Evolutionary conservation across 352 stramenopile genomes (phyloP), one percentile per base, ranked within the genome.

Genomic region (Elongisporangium undulatum): DNA sequence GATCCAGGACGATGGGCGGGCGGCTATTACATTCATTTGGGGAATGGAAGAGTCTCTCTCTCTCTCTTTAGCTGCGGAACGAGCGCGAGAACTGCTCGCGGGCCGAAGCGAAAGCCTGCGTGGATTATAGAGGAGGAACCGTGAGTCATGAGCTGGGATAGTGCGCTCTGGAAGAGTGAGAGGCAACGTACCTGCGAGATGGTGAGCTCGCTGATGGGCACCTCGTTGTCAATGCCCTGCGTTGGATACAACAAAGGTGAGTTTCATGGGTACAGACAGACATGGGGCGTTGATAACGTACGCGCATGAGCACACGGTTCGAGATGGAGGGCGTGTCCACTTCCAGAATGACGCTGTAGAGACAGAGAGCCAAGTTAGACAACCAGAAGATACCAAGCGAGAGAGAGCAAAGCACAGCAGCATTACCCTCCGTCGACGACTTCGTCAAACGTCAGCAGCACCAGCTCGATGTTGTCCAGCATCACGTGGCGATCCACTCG

Each of bases 291-390:
- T 54, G 4, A 55, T 50, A 68, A 26, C 81, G 63, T 87, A 94
- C 88, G 52, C 89, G 85, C 89, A 97, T 97, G 53, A 96, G 77
- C 64, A 97, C 89, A 22, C 89, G 87, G 72, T 96, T 96, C 49
- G 85, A 83, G 61, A 97, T 94, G 23, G 87, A 93, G 20, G 86
- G 80, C 24, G 88, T 92, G 65, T 97, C 88, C 22, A 89, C 70
- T 66, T 97, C 89, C 64, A 96, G 68, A 53, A 96, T 96, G 61
- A 95, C 85, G 20, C 85, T 94, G 66, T 38, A 53, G 15, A 4
- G 19, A 38, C 41, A n/a, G 38, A 56, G 19, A 15, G 34, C 19
- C 19, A 61, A 54, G n/a, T 24, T 39, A 50, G 9, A n/a, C 12
- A 57, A 3, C 23, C 53, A 4, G 49, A 17, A n/a, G 15, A 45